Base-by-base conservation (phyloP, 257 asterid species). In the Penstemon newberryi region DNA sequence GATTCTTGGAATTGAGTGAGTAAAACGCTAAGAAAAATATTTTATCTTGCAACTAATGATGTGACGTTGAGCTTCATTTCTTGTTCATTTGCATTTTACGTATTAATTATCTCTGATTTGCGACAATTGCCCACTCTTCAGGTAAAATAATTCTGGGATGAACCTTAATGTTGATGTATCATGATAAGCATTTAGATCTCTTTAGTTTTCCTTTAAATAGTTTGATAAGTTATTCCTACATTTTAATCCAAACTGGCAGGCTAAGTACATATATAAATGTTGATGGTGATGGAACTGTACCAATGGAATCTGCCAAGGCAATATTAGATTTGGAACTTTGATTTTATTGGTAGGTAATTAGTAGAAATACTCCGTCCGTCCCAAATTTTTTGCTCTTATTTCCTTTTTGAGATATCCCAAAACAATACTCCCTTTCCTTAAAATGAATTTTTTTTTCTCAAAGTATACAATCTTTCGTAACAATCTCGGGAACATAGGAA, bases 251-350 rank as follows among this genome's bases (percentile, higher is more conserved):
- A 56, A 73, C 65, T 58, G 77, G 57, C 87, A 93, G 99, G 85
- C 95, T 66, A 79, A 83, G 71, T 93, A 83, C 85, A 73, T 87
- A 60, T 25, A 25, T 25, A 25, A 67, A 75, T 52, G 97, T 93
- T 45, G 94, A 90, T 79, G 99, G 99, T 53, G 99, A 93, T 82
- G 99, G 99, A 71, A 93, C 99, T 50, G 99, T 93, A 74, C 96
- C 99, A 8, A 18, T 83, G 81, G 97, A 93, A 80, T 93, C 97
- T 72, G 90, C 99, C 8, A 87, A 84, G 91, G 99, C 90, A 70
- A 11, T 4, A 63, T 75, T 40, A 40, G 67, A 58, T 77, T 64
- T 46, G 36, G 52, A 65, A 33, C 38, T 60, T 46, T 37, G 41
- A 37, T 49, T 59, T 42, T 42, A 55, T 11, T 9, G 42, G 40